A percentile compares a stretch with the other conserved stretches of the same genome.
These are phyloP conservation scores for Alternaria postmessia DNA, from an alignment of 2,329 filamentous ascomycete species.

Conservation along the genomic window DNA sequence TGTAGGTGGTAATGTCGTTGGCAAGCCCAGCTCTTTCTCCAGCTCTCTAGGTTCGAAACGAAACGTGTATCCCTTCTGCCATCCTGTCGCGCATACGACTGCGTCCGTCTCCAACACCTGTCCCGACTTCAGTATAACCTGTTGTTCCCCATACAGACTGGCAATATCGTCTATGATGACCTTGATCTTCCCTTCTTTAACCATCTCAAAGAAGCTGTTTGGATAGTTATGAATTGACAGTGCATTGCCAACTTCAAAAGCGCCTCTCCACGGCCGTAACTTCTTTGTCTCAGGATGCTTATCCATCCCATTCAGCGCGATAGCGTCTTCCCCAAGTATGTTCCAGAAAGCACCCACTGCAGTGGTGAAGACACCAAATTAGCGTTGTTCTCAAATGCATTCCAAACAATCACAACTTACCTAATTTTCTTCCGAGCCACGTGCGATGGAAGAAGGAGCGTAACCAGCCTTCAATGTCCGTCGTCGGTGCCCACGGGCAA, in stretches of 20 bases:
- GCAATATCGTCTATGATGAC: constrained; percentile 65
- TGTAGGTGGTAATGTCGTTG: constrained; percentile 38
- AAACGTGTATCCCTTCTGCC: constrained; percentile 61
- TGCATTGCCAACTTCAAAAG: constrained; percentile 63
- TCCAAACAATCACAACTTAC: background rate
- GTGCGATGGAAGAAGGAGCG: constrained; percentile 67
- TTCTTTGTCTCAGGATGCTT: constrained; percentile 53
- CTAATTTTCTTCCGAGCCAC: constrained; percentile 62
- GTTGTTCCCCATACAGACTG: constrained; percentile 53
- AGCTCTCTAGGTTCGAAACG: constrained; percentile 57
- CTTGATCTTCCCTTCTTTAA: constrained; percentile 62
- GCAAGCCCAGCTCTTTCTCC: constrained; percentile 58
- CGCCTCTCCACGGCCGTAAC: constrained; percentile 52
- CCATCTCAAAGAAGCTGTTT: constrained; percentile 64
- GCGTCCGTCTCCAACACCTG: constrained; percentile 57
- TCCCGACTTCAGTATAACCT: constrained; percentile 60
- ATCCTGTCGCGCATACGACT: constrained; percentile 66
- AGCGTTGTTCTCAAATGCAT: background rate
- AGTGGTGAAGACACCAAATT: background rate
- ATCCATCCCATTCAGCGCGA: constrained; percentile 58
- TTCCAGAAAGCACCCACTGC: constrained; percentile 65
- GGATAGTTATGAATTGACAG: constrained; percentile 70
- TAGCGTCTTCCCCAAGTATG: constrained; percentile 63
- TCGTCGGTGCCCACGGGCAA: constrained; percentile 73
- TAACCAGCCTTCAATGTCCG: constrained; percentile 63